These are phyloP conservation scores for Komagataella ulmi DNA, from an alignment of 805 yeast genomes.

Conservation along the genomic window DNA sequence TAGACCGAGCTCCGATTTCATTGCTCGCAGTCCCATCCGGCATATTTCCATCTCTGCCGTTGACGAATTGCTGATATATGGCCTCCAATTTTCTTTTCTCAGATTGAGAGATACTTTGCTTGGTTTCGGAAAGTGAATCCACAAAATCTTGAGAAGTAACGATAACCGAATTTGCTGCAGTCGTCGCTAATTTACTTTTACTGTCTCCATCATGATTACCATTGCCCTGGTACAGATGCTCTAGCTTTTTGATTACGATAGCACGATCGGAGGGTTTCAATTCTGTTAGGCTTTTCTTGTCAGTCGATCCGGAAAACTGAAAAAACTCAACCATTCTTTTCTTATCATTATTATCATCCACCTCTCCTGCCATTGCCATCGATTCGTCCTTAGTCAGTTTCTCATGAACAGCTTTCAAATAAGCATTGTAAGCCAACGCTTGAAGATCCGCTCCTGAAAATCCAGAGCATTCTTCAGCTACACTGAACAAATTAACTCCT, in stretches of 20 bases:
- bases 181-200: slow-evolving; percentile 1
- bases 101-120: slow-evolving; percentile 73
- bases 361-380: slow-evolving; percentile 8
- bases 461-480: slow-evolving; percentile 56
- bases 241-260: slow-evolving; percentile 8
- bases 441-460: slow-evolving; percentile 94
- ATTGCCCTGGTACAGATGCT: slow-evolving; percentile 5
- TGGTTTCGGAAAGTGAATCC: slow-evolving; percentile 60
- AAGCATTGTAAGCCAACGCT: slow-evolving; percentile 84
- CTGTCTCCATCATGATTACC: slow-evolving; percentile 3
- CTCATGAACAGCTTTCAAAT: slow-evolving; percentile 71
- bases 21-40: slow-evolving; percentile 73
- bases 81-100: slow-evolving; percentile 50
- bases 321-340: slow-evolving; percentile 9
- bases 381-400: slow-evolving; percentile 37
- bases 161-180: slow-evolving; percentile 19
- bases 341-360: background rate
- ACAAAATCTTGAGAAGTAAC: slow-evolving; percentile 43
- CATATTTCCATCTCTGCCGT: slow-evolving; percentile 70
- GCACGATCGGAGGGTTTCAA: slow-evolving; percentile 5
- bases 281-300: background rate
- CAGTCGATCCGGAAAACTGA: slow-evolving; percentile 6
- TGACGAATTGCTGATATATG: slow-evolving; percentile 61
- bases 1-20: slow-evolving; percentile 76
- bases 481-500: slow-evolving; percentile 33